phyloP scores from a whole-genome alignment of 352 stramenopile genomes.

The Ophiocytium majus region DNA sequence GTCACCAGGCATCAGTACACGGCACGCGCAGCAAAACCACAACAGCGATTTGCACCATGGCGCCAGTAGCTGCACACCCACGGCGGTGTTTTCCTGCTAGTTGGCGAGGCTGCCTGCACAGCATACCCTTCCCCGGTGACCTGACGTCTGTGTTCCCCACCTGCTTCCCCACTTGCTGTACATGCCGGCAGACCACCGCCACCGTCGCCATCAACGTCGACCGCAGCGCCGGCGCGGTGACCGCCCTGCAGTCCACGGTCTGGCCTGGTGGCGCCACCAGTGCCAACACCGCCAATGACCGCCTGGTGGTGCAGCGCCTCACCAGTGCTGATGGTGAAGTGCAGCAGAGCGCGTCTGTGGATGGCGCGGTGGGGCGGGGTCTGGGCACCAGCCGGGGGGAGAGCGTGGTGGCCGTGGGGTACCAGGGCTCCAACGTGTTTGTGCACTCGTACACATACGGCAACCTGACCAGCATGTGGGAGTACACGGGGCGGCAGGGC shows the following conservation, averaged over 20 bases:
- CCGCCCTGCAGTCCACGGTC: background rate
- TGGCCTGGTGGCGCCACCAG: background rate
- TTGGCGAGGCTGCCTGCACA: too few relatives aligned
- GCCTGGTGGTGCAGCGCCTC: background rate
- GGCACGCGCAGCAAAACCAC: too few relatives aligned
- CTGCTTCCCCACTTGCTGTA: too few relatives aligned
- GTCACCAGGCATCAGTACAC: too few relatives aligned
- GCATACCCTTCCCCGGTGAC: too few relatives aligned
- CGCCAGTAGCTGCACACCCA: too few relatives aligned
- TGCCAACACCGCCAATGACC: background rate
- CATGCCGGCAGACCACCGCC: background rate
- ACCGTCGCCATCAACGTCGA: background rate
- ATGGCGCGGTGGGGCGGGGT: background rate
- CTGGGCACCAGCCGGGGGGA: background rate
- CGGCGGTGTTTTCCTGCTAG: too few relatives aligned
- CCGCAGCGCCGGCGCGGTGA: background rate
- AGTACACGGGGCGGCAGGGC: background rate
- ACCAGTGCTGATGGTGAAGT: background rate
- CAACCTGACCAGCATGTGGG: background rate
- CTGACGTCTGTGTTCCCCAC: too few relatives aligned
- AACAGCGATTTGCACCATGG: too few relatives aligned
- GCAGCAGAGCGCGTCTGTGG: background rate
- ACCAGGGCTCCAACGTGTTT: background rate
- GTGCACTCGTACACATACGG: background rate
- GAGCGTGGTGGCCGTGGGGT: background rate